These are phyloP conservation scores for Pogostemon cablin DNA, from an alignment of 257 asterid genomes.

Conservation along the genomic window DNA sequence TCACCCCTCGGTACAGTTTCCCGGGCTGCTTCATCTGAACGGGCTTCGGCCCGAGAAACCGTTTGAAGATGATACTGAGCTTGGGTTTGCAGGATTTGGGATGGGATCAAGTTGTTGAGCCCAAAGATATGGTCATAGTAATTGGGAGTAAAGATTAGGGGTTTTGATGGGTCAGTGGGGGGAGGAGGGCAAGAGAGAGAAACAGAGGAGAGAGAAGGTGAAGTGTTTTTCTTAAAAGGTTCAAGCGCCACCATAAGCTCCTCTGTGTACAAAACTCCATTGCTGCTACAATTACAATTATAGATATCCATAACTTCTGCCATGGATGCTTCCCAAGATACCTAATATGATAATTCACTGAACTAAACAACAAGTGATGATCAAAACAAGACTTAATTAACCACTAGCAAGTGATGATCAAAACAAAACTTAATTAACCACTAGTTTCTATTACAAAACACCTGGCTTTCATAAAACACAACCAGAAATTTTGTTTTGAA, in stretches of 20 bases:
- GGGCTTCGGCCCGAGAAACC: conserved; percentile 54
- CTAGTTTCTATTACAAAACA: conserved; percentile 65
- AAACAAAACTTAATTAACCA: conserved; percentile 7
- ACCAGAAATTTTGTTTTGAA: conserved; percentile 28
- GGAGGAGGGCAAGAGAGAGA: conserved; percentile 23
- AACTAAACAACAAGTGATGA: conserved; percentile 26
- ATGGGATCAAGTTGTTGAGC: conserved; percentile 51
- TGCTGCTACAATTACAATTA: conserved; percentile 30
- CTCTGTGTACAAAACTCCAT: conserved; percentile 46
- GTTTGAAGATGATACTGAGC: conserved; percentile 35
- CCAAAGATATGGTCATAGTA: conserved; percentile 52
- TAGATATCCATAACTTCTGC: conserved; percentile 60
- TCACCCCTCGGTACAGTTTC: conserved; percentile 83
- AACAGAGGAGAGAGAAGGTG: conserved; percentile 31
- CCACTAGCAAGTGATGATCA: conserved; percentile 32
- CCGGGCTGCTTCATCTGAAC: conserved; percentile 68
- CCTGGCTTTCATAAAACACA: conserved; percentile 60
- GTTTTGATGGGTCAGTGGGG: conserved; percentile 43
- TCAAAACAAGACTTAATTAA: conserved; percentile 1
- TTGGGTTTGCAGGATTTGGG: conserved; percentile 68
- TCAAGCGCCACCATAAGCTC: conserved; percentile 85
- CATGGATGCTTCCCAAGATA: conserved; percentile 37
- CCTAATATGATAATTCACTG: not conserved
- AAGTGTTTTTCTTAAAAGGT: conserved; percentile 74
- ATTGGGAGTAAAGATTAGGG: conserved; percentile 49